Base-by-base conservation (phyloP, 2,329 filamentous ascomycete genomes). In the Anisogramma anomala region DNA sequence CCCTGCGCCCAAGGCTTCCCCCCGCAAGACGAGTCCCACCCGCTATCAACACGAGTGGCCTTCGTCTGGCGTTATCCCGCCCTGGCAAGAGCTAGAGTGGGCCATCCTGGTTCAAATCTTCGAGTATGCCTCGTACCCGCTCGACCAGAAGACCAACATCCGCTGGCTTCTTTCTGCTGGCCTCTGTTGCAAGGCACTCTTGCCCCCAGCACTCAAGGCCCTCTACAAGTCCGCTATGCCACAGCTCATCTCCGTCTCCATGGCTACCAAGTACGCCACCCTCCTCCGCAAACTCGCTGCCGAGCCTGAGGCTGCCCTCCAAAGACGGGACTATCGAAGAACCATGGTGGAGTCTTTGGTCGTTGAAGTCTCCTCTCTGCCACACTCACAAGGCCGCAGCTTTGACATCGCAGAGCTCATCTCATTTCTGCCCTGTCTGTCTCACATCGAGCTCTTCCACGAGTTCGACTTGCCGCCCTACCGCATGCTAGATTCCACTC, bases 371-470 rank as follows among this genome's bases (percentile, higher is more conserved):
- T 63, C 57, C 58, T 43, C 67, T 77, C 37, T 61, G 67, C 30
- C 71, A 74, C 50, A 68, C 67, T 39, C 70, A 70, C 53, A 67
- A 65, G 10, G 64, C 67, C 62, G 66, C 31, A 71, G 69, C 9
- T 68, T 72, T 17, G 52, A 61, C 31, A 52, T 61, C 8, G 42
- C 56, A 9, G 60, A 65, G 19, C 59, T 94, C 36, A 64, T 93
- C 15, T 65, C 68, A 30, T 67, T 72, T 33, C 69, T 86, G 5
- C 79, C 80, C 0, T 77, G 76, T 35, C 66, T 94, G 13, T 71
- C 71, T 38, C 71, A 79, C 36, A 60, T 95, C 23, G 75, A 86
- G 43, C 69, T 94, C 13, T 80, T 79, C 48, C 82, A 88, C 50
- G 71, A 71, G 9, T 66, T 73, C 36, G 84, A 93, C 52, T 63